Evolutionary conservation across 2,329 filamentous ascomycete genomes (phyloP), one percentile per base, ranked within the genome.

Genomic region (Verruconis gallopava): DNA sequence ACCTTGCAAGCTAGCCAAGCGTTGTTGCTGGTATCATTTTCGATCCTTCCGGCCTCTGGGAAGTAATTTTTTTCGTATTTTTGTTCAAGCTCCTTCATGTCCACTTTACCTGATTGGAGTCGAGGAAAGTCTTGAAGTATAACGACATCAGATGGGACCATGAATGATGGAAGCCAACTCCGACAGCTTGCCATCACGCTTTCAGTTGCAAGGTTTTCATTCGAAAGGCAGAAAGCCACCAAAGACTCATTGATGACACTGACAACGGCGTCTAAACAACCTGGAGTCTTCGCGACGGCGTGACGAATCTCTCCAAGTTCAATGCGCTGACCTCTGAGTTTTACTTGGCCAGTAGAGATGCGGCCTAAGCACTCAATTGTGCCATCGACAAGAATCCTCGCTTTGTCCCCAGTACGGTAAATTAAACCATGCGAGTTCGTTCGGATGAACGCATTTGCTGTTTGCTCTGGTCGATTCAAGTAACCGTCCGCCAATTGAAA

Each of bases 401-500:
- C 88, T 54, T 81, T 85, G 59, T 95, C 88, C 1, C 86, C 86
- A 1, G 86, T 94, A 21, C 83, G 73, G 58, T 95, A 95, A 0
- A 93, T 63, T 3, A 69, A 67, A 3, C 84, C 86, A 54, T 77
- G 79, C 44, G 62, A 50, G 0, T 68, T 62, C 19, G 79, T 76
- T 1, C 76, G 55, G 12, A 94, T 63, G 52, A 94, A 95, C 0
- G 77, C 78, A 14, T 69, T 64, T 1, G 66, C 63, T 0, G 85
- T 94, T 54, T 91, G 78, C 37, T 88, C 77, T 0, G 75, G 72
- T 9, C 85, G 73, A 53, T 94, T 93, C 40, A 94, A 67, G 55
- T 95, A 95, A 5, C 77, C 83, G 38, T 73, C 66, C 5, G 88
- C 85, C 38, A 93, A 68, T 52, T 95, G 88, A 40, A 73, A 62